A percentile compares a stretch with the other conserved stretches of the same genome.
phyloP scores from a whole-genome alignment of 1,284 basidiomycete genomes.

The Paramarasmius palmivorus region DNA sequence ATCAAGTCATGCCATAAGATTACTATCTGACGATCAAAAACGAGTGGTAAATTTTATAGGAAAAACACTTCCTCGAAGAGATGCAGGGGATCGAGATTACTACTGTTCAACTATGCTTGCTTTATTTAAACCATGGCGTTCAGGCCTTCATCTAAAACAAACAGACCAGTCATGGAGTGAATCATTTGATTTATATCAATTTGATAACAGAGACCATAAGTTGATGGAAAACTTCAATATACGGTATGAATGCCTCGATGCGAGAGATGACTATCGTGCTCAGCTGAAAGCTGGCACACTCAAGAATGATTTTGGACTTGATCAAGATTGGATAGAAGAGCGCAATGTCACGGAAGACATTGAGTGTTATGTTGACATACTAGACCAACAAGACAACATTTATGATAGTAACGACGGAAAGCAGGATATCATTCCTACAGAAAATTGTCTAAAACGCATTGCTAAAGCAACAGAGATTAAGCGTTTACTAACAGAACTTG shows the following conservation, averaged over 20 bases:
- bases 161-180: constrained; percentile 21
- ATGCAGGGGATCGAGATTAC: constrained; percentile 25
- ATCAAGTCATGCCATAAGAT: not conserved
- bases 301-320: too few species aligned
- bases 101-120: constrained; percentile 30
- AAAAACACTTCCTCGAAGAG: constrained; percentile 2
- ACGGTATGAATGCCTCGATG: constrained; percentile 27
- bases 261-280: constrained; percentile 22
- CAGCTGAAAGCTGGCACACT: constrained; percentile 12
- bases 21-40: not conserved
- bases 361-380: too few species aligned
- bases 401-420: too few species aligned
- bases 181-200: constrained; percentile 17
- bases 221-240: constrained; percentile 27
- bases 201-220: constrained; percentile 10
- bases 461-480: too few species aligned
- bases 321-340: too few species aligned
- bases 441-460: too few species aligned
- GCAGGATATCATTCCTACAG: too few species aligned
- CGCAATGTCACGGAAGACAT: too few species aligned
- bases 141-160: constrained; percentile 16
- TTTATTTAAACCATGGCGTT: constrained; percentile 27
- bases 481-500: too few species aligned
- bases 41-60: not conserved
- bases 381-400: too few species aligned